phyloP scores from a whole-genome alignment of 2,329 filamentous ascomycete species.

The Ilyonectria mors-panacis region DNA sequence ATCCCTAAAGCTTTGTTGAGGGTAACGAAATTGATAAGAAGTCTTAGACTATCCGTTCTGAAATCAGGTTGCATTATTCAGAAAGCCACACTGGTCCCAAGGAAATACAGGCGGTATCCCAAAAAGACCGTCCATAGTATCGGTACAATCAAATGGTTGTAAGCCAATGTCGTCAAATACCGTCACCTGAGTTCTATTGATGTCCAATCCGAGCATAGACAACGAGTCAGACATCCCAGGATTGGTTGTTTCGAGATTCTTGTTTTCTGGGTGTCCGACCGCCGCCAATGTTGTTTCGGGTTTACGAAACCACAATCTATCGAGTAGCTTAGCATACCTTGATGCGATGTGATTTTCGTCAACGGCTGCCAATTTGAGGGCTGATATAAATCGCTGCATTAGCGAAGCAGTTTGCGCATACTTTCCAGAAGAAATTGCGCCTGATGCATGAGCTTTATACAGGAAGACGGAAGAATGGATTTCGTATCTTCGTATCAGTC shows the following conservation, averaged over 20 bases:
- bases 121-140: conserved; percentile 29
- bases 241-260: background rate
- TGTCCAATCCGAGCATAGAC: conserved; percentile 21
- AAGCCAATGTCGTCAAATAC: conserved; percentile 28
- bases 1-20: background rate
- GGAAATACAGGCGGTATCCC: conserved; percentile 24
- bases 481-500: conserved; percentile 16
- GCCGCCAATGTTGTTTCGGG: background rate
- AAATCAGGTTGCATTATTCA: background rate
- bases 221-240: conserved; percentile 16
- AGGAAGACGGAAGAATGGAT: conserved; percentile 34
- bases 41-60: background rate
- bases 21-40: background rate
- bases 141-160: conserved; percentile 31
- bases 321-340: conserved; percentile 29
- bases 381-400: conserved; percentile 22
- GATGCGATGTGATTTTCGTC: conserved; percentile 31
- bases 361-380: conserved; percentile 22
- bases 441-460: conserved; percentile 30
- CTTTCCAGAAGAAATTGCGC: conserved; percentile 19
- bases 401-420: conserved; percentile 22
- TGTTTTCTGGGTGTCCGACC: background rate
- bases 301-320: conserved; percentile 23
- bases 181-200: background rate
- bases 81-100: conserved; percentile 26